Evolutionary conservation across 257 asterid genomes (phyloP).

Genomic region (Euphrasia confusa): DNA sequence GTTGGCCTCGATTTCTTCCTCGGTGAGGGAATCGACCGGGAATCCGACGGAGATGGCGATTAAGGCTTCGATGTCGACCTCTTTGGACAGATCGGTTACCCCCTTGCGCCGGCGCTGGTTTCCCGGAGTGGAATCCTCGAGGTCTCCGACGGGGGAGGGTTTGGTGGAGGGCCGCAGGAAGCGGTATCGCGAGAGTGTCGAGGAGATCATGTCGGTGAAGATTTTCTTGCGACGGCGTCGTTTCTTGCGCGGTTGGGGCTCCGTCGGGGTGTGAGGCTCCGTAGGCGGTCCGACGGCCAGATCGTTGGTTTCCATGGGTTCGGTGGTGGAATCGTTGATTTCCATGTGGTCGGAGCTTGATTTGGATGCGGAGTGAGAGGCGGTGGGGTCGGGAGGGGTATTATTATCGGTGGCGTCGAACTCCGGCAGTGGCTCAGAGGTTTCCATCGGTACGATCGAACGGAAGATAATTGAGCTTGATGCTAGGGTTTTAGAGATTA

Average conservation of each 20-base stretch:
- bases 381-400: slow-evolving; percentile 27
- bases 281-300: slow-evolving; percentile 21
- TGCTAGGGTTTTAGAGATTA: slow-evolving; percentile 20
- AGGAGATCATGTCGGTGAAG: slow-evolving; percentile 78
- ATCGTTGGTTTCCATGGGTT: slow-evolving; percentile 27
- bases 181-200: slow-evolving; percentile 71
- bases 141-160: slow-evolving; percentile 49
- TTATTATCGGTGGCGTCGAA: slow-evolving; percentile 10
- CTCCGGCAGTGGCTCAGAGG: slow-evolving; percentile 37
- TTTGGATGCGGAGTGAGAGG: slow-evolving; percentile 23
- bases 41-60: slow-evolving; percentile 94
- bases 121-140: slow-evolving; percentile 38
- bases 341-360: slow-evolving; percentile 29
- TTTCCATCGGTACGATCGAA: slow-evolving; percentile 34
- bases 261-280: slow-evolving; percentile 27
- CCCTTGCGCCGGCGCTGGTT: slow-evolving; percentile 51
- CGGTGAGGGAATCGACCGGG: slow-evolving; percentile 88
- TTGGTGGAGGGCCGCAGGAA: slow-evolving; percentile 72
- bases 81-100: slow-evolving; percentile 66
- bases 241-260: slow-evolving; percentile 46
- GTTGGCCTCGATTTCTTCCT: slow-evolving; percentile 94
- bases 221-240: slow-evolving; percentile 93
- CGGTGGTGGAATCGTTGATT: slow-evolving; percentile 24
- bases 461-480: slow-evolving; percentile 5
- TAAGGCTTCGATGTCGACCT: slow-evolving; percentile 83